Evolutionary conservation across 2,329 filamentous ascomycete species (phyloP).

Genomic region (Ophiostoma perfectum): DNA sequence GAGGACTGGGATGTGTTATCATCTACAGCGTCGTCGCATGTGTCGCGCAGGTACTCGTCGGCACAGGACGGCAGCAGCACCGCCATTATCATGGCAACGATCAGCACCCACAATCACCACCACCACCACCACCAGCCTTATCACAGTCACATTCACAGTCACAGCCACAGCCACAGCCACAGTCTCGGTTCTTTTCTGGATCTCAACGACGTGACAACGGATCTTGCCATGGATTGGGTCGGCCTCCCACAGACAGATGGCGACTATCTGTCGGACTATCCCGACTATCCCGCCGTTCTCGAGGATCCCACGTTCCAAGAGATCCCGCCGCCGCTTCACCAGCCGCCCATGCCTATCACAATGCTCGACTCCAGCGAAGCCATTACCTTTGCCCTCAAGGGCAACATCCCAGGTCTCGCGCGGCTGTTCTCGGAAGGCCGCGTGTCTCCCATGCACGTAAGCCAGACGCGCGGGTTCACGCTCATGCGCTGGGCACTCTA

Average conservation of each 20-base stretch:
- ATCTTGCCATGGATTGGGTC: background rate
- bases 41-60: background rate
- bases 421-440: background rate
- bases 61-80: background rate
- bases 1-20: constrained; percentile 2
- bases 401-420: background rate
- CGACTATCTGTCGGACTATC: background rate
- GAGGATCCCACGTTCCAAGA: background rate
- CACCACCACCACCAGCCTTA: background rate
- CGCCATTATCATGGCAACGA: background rate
- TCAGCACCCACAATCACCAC: background rate
- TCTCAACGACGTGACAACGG: background rate
- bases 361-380: background rate
- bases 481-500: constrained; percentile 7
- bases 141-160: background rate
- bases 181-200: background rate
- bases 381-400: constrained; percentile 7
- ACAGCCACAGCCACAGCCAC: too few relatives aligned
- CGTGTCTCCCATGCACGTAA: background rate
- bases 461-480: constrained; percentile 7
- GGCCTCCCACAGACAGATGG: background rate
- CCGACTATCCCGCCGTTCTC: background rate
- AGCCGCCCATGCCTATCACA: background rate
- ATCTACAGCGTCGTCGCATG: background rate
- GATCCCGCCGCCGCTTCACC: background rate